These are phyloP conservation scores for Sphaerulina vaccinii DNA, from an alignment of 2,329 filamentous ascomycete genomes.

Conservation along the genomic window DNA sequence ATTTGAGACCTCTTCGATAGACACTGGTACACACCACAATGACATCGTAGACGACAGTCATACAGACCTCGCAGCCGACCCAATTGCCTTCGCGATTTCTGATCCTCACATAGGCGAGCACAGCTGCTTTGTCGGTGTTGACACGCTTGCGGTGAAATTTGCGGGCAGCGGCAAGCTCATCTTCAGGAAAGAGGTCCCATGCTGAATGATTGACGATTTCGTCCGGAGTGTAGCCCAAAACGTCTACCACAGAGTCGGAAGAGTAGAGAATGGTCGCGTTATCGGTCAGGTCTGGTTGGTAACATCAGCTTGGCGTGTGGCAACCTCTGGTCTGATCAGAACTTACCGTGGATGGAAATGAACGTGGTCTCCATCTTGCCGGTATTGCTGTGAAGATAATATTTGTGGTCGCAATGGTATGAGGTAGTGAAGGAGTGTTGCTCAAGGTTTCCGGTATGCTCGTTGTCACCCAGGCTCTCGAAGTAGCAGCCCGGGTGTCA, in stretches of 20 bases:
- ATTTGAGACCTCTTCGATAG: slow-evolving; percentile 67
- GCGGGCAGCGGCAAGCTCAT: slow-evolving; percentile 73
- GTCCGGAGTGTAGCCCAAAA: slow-evolving; percentile 74
- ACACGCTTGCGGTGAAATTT: slow-evolving; percentile 71
- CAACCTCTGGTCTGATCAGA: too few relatives aligned
- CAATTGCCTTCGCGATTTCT: slow-evolving; percentile 67
- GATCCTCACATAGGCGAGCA: slow-evolving; percentile 76
- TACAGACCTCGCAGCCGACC: slow-evolving; percentile 83
- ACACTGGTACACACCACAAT: slow-evolving; percentile 81
- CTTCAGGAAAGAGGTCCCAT: slow-evolving; percentile 83
- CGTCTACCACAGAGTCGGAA: slow-evolving; percentile 79
- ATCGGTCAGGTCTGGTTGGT: slow-evolving; percentile 62
- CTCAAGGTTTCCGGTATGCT: neutral
- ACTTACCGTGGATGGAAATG: slow-evolving; percentile 84
- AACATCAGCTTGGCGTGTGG: neutral
- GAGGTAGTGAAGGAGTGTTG: neutral
- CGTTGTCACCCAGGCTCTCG: neutral
- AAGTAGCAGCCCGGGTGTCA: neutral
- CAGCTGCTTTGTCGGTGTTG: slow-evolving; percentile 77
- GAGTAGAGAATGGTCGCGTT: slow-evolving; percentile 80
- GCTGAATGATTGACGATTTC: slow-evolving; percentile 74
- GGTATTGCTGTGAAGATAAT: neutral
- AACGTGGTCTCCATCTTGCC: slow-evolving; percentile 58
- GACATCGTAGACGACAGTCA: slow-evolving; percentile 84
- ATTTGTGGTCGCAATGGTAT: neutral